Evolutionary conservation across 805 yeast species (phyloP), one percentile per base, ranked within the genome.

Genomic region (Cyberlindnera samutprakarnensis): DNA sequence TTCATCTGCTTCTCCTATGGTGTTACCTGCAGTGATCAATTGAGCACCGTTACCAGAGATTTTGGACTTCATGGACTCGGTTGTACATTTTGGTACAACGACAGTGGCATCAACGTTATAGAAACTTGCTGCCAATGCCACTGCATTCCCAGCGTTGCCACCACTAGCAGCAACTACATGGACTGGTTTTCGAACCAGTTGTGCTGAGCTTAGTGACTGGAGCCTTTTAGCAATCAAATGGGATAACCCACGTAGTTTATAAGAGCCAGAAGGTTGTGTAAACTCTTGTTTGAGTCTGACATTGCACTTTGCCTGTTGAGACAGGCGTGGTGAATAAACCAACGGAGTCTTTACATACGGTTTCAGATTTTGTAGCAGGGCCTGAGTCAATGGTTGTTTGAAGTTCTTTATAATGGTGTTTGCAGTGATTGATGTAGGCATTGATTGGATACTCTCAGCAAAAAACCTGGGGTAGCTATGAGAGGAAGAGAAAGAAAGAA

Each of bases 131-230:
- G 72, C 61, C 28, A 61, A 61, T 0, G 75, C 72, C 6, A 75
- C 76, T 6, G 77, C 78, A 33, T 68, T 56, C 2, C 74, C 74
- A 12, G 74, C 74, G 39, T 68, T 68, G 5, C 78, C 78, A 9
- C 78, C 78, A 25, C 73, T 66, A 11, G 75, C 69, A 6, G 75
- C 65, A 38, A 63, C 64, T 5, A 71, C 67, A 6, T 59, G 61
- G 12, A 67, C 57, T 23, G 43, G 41, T 27, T 56, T 54, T 12
- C 45, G n/a, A n/a, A n/a, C n/a, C n/a, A n/a, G n/a, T n/a, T n/a
- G n/a, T n/a, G n/a, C n/a, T n/a, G n/a, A n/a, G n/a, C n/a, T n/a
- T n/a, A n/a, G n/a, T n/a, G n/a, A n/a, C n/a, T 44, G 48, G 1
- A 65, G 51, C 7, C 59, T 53, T 11, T 46, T 42, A n/a, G 51